These are phyloP conservation scores for Soucietia sequanensis DNA, from an alignment of 805 yeast genomes.

Conservation along the genomic window DNA sequence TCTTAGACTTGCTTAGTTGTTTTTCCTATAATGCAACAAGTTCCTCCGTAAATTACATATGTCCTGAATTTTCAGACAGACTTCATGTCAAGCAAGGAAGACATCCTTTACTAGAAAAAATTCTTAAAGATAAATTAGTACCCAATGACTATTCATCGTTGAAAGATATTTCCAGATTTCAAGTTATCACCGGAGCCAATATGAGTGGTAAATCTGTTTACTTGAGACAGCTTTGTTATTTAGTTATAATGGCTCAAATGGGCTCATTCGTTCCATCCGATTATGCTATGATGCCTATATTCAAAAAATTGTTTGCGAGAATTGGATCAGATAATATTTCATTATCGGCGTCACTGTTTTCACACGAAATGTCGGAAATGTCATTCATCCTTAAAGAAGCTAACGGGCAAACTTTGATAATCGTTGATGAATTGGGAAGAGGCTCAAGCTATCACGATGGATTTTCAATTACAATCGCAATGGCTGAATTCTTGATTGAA, in stretches of 20 bases:
- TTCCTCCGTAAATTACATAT: too few species aligned
- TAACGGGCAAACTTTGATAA: conserved; percentile 30
- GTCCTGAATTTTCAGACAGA: conserved; percentile 37
- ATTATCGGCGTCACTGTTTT: conserved; percentile 40
- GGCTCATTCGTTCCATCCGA: conserved; percentile 54
- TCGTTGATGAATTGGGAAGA: conserved; percentile 58
- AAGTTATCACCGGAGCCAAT: conserved; percentile 57
- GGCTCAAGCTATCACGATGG: too few species aligned
- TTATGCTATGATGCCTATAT: conserved; percentile 41
- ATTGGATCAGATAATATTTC: conserved; percentile 34
- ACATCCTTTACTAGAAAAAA: conserved; percentile 42
- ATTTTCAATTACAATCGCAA: too few species aligned
- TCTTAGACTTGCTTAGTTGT: too few species aligned
- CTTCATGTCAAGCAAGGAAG: conserved; percentile 29
- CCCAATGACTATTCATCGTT: conserved; percentile 40
- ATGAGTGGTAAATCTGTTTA: conserved; percentile 66
- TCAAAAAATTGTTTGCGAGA: conserved; percentile 35
- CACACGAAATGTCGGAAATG: conserved; percentile 49
- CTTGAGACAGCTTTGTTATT: conserved; percentile 49
- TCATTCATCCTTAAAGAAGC: conserved; percentile 41
- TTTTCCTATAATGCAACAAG: too few species aligned
- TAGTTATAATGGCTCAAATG: conserved; percentile 54
- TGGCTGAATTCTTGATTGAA: too few species aligned
- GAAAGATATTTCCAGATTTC: conserved; percentile 36
- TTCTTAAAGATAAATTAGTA: conserved; percentile 21